Percentiles rank a stretch among this genome's conserved stretches.
These are phyloP conservation scores for Papilionanthe hybrid DNA, from an alignment of 116 monocot species.

Conservation along the genomic window DNA sequence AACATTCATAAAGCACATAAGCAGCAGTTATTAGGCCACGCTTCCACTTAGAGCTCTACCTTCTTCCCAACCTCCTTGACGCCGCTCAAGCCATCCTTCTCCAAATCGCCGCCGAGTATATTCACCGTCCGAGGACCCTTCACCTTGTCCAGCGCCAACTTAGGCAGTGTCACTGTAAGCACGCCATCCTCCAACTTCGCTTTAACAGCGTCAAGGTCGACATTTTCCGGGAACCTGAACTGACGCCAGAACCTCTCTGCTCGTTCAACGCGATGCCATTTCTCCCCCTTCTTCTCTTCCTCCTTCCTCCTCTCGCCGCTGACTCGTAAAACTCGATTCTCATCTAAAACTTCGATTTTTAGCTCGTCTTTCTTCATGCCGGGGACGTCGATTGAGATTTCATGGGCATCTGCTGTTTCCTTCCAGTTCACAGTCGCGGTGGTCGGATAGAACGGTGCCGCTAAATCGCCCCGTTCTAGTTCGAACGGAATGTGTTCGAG, in stretches of 20 bases:
- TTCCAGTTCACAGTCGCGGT: conserved; percentile 65
- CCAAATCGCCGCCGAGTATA: conserved; percentile 20
- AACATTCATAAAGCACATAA: too few relatives aligned
- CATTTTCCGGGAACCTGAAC: conserved; percentile 66
- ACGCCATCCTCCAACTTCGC: conserved; percentile 57
- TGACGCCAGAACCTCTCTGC: conserved; percentile 53
- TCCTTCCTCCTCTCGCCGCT: conserved; percentile 48
- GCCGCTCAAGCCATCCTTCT: not conserved
- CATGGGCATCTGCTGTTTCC: conserved; percentile 54
- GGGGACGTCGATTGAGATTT: conserved; percentile 59
- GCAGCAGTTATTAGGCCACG: too few relatives aligned
- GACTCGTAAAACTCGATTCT: conserved; percentile 34
- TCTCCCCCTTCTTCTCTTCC: conserved; percentile 52
- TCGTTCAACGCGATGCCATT: conserved; percentile 50
- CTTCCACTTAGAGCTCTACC: conserved; percentile 24
- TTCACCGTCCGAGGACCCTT: conserved; percentile 38
- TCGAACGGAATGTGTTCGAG: conserved; percentile 64
- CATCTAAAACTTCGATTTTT: conserved; percentile 47
- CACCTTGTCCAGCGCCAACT: conserved; percentile 52
- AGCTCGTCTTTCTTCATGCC: conserved; percentile 54
- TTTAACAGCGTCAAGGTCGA: conserved; percentile 32
- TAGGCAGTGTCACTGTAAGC: conserved; percentile 37
- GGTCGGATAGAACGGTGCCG: conserved; percentile 17
- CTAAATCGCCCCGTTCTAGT: conserved; percentile 38
- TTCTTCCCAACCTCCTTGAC: conserved; percentile 13